Conservation (phyloP, 345 rosid genomes). For the Lepidium aucheri region DNA sequence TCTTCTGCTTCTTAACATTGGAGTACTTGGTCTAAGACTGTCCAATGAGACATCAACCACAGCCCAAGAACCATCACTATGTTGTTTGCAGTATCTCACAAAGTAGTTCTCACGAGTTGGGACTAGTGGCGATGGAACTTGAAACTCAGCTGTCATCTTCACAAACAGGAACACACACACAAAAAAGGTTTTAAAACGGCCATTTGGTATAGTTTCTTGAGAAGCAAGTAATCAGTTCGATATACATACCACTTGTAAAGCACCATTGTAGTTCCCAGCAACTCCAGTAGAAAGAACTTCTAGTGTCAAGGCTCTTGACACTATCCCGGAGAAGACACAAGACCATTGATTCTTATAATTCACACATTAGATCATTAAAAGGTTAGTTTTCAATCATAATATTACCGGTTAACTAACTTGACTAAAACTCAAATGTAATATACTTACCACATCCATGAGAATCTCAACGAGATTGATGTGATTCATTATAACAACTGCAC, state of each 20-base stretch:
- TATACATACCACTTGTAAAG: slow-evolving; percentile 82
- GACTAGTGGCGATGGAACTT: slow-evolving; percentile 83
- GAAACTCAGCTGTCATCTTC: slow-evolving; percentile 97
- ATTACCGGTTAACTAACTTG: background rate
- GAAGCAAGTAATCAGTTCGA: background rate
- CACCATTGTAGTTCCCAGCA: slow-evolving; percentile 97
- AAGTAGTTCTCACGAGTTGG: slow-evolving; percentile 81
- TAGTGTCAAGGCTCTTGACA: slow-evolving; percentile 82
- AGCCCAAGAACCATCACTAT: slow-evolving; percentile 88
- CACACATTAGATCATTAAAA: background rate
- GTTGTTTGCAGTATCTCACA: slow-evolving; percentile 85
- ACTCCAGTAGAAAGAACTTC: slow-evolving; percentile 95
- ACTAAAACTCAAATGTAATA: background rate
- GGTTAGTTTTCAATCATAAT: background rate
- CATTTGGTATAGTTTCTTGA: background rate
- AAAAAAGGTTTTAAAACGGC: background rate
- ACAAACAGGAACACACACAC: background rate
- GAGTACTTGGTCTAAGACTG: slow-evolving; percentile 39
- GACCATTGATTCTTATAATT: slow-evolving; percentile 77
- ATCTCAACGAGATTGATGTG: slow-evolving; percentile 83
- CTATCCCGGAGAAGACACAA: slow-evolving; percentile 77
- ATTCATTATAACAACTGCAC: slow-evolving; percentile 81
- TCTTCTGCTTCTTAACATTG: slow-evolving; percentile 51
- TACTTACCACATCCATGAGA: slow-evolving; percentile 87
- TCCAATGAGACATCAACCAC: slow-evolving; percentile 95